Conservation (phyloP, 352 stramenopile species). For the Pseudoperonospora humuli region DNA sequence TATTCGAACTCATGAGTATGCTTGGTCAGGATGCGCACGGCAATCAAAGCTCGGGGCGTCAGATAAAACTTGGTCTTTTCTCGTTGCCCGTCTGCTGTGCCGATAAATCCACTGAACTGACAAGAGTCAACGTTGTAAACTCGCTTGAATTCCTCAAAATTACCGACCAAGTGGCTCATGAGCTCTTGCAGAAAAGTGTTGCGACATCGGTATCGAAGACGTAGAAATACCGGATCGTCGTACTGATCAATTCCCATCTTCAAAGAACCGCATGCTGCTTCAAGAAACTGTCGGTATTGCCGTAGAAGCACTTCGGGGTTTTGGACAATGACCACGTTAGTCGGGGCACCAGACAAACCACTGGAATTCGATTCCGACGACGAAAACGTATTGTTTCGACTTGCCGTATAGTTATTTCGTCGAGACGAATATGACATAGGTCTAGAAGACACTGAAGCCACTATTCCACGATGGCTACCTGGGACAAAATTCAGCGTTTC, state of each 20-base stretch:
- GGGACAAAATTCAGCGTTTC: conserved; percentile 46
- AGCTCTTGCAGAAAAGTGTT: conserved; percentile 78
- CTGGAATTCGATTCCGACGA: conserved; percentile 41
- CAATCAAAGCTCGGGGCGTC: conserved; percentile 57
- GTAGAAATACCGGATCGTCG: conserved; percentile 52
- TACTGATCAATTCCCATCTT: conserved; percentile 58
- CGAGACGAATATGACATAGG: conserved; percentile 21
- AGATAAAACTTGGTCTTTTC: conserved; percentile 71
- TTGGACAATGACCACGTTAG: conserved; percentile 37
- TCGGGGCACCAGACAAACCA: conserved; percentile 15
- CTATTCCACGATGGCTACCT: conserved; percentile 19
- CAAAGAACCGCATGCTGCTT: conserved; percentile 43
- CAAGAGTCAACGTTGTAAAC: conserved; percentile 59
- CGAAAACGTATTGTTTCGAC: conserved; percentile 26
- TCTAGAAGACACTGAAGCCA: conserved; percentile 13
- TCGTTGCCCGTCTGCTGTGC: conserved; percentile 53
- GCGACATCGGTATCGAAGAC: conserved; percentile 65
- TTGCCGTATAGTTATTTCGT: conserved; percentile 24
- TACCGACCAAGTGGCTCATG: conserved; percentile 70
- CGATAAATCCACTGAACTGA: conserved; percentile 70
- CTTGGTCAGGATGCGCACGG: conserved; percentile 51
- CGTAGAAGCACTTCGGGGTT: conserved; percentile 65
- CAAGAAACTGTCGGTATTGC: conserved; percentile 71
- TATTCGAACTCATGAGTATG: conserved; percentile 77
- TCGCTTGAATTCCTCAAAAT: conserved; percentile 72